A percentile compares a stretch with the other conserved stretches of the same genome.
phyloP scores from a whole-genome alignment of 1,139 yeast species.

The Lodderomyces metapsilosis region DNA sequence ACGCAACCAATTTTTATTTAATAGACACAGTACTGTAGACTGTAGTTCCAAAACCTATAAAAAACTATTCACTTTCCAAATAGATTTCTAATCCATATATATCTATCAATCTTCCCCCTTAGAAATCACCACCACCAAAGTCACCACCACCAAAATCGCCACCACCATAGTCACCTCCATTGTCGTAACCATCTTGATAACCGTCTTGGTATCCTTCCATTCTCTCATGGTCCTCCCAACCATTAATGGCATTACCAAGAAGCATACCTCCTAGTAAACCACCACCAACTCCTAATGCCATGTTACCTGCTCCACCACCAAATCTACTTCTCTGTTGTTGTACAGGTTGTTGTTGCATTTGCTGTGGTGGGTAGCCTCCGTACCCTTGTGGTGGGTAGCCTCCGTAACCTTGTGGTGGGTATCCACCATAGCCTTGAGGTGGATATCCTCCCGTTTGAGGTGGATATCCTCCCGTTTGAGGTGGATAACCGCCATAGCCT shows the following conservation, averaged over 20 bases:
- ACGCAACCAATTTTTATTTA: not conserved
- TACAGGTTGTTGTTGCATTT: constrained; percentile 17
- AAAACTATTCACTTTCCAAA: not conserved
- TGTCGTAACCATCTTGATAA: constrained; percentile 28
- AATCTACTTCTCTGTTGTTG: constrained; percentile 18
- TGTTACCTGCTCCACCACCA: constrained; percentile 33
- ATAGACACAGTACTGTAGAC: too few species aligned
- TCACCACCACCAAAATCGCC: constrained; percentile 28
- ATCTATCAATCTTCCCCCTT: too few species aligned
- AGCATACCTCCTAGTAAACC: constrained; percentile 77
- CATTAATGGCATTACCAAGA: constrained; percentile 43
- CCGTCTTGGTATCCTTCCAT: constrained; percentile 33
- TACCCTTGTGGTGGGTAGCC: constrained; percentile 24
- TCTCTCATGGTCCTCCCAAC: constrained; percentile 25
- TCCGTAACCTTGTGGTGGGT: constrained; percentile 20
- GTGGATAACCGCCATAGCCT: constrained; percentile 10
- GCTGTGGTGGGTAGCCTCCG: constrained; percentile 19
- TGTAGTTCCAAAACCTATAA: too few species aligned
- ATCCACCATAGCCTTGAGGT: constrained; percentile 20
- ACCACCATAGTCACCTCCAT: constrained; percentile 20
- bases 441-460: constrained; percentile 21
- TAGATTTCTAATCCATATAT: too few species aligned
- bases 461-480: constrained; percentile 20
- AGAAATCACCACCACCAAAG: constrained; percentile 21
- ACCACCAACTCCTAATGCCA: constrained; percentile 76